Evolutionary conservation across 108 stramenopile species (phyloP), one percentile per base, ranked within the genome.

Genomic region (Seminavis robusta): DNA sequence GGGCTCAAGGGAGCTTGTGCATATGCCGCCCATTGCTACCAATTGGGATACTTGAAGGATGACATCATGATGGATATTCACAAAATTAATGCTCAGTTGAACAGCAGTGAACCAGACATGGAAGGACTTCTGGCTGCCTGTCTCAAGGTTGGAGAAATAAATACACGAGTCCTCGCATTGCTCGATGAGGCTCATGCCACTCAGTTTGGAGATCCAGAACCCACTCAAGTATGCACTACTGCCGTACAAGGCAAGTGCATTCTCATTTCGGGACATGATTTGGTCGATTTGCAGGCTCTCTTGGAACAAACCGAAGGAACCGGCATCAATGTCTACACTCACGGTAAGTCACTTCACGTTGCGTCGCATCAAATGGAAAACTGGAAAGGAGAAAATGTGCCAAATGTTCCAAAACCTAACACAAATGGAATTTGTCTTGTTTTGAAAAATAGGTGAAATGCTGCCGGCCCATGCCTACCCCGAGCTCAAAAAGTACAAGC

Each of bases 401-500:
- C n/a, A n/a, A n/a, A n/a, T n/a, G n/a, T n/a, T n/a, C n/a, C n/a
- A n/a, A n/a, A n/a, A n/a, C n/a, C n/a, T n/a, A n/a, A n/a, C n/a
- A n/a, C n/a, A n/a, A n/a, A n/a, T n/a, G n/a, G n/a, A n/a, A n/a
- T n/a, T n/a, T n/a, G n/a, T n/a, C n/a, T n/a, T n/a, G n/a, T n/a
- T n/a, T n/a, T n/a, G n/a, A n/a, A n/a, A n/a, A n/a, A n/a, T n/a
- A n/a, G n/a, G 90, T 24, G 86, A 92, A 69, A 83, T 92, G 84
- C 63, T 88, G n/a, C 90, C 90, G 11, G 90, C 86, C 20, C 84
- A 88, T 73, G 40, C 61, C 32, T 88, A 92, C 69, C 90, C 90
- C 8, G 77, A 76, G 34, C 64, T 92, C 37, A 79, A 82, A 51
- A 79, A 77, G 46, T 88, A 71, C 50, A 26, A 58, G 17, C 90